phyloP scores from a whole-genome alignment of 176 grass and related monocot species.

The Aegilops bicornis region DNA sequence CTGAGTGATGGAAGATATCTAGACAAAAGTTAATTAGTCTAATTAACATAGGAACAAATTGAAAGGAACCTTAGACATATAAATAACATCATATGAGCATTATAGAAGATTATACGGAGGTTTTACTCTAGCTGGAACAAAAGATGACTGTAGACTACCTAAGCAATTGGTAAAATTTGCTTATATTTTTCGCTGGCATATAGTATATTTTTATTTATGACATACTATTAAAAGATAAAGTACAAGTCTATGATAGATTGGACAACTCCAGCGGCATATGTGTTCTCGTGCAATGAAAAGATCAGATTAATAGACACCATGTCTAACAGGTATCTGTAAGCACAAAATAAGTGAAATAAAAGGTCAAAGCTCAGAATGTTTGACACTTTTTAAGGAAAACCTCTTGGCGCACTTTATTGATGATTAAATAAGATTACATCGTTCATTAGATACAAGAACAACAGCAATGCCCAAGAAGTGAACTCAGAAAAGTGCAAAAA shows the following conservation, averaged over 20 bases:
- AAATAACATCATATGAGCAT: conserved; percentile 1
- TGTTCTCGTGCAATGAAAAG: not conserved
- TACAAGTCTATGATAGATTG: not conserved
- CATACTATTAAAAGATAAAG: not conserved
- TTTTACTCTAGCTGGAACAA: not conserved
- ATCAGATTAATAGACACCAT: not conserved
- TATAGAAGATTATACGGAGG: not conserved
- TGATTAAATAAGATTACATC: too few species aligned
- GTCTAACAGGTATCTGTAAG: not conserved
- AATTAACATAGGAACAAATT: too few species aligned
- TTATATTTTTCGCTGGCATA: not conserved
- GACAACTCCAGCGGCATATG: not conserved
- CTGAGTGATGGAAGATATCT: not conserved
- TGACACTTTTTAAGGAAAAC: not conserved
- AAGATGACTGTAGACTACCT: not conserved
- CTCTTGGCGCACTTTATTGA: too few species aligned
- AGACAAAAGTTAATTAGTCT: too few species aligned
- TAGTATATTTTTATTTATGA: not conserved
- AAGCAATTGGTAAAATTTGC: not conserved
- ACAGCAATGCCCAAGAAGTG: conserved; percentile 22
- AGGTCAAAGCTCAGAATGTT: conserved; percentile 16
- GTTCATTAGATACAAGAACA: conserved; percentile 11
- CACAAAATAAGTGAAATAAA: conserved; percentile 5
- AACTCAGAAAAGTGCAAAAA: not conserved
- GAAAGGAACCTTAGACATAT: too few species aligned